A percentile compares a stretch with the other conserved stretches of the same genome.
These are phyloP conservation scores for Penicillium janthinellum DNA, from an alignment of 2,329 filamentous ascomycete genomes.

Conservation along the genomic window DNA sequence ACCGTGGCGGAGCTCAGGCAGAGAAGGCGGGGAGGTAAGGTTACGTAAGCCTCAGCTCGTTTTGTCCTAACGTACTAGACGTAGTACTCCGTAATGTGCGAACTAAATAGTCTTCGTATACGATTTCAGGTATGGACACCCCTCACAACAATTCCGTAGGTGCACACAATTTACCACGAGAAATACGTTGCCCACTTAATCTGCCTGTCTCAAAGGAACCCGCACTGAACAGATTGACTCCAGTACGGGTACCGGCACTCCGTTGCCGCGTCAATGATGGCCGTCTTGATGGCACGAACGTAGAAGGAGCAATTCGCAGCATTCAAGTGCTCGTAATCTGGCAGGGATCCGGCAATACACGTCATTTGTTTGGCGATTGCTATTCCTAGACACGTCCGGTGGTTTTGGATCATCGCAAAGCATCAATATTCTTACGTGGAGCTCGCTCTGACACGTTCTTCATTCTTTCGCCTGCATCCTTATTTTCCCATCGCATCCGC, in stretches of 20 bases:
- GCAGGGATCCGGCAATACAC: background rate
- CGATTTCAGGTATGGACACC: background rate
- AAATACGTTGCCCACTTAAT: background rate
- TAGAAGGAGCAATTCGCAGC: background rate
- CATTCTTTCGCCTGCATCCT: conserved; percentile 1
- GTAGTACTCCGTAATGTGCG: conserved; percentile 16
- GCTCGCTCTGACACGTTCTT: background rate
- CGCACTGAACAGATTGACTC: background rate
- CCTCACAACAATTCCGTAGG: background rate
- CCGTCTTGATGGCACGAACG: background rate
- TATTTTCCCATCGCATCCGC: background rate
- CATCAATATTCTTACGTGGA: conserved; percentile 6
- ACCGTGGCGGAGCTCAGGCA: conserved; percentile 30
- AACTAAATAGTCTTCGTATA: background rate
- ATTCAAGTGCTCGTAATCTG: too few species aligned
- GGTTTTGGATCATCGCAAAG: background rate
- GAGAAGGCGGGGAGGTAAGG: conserved; percentile 29
- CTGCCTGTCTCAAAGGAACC: background rate
- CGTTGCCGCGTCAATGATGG: background rate
- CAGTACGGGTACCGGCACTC: background rate
- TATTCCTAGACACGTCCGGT: background rate
- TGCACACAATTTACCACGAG: background rate
- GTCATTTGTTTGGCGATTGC: background rate
- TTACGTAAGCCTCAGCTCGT: conserved; percentile 20
- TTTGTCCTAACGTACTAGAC: background rate